Base-by-base conservation (phyloP, 164 flowering plant genomes). In the Magnolia officinalis region DNA sequence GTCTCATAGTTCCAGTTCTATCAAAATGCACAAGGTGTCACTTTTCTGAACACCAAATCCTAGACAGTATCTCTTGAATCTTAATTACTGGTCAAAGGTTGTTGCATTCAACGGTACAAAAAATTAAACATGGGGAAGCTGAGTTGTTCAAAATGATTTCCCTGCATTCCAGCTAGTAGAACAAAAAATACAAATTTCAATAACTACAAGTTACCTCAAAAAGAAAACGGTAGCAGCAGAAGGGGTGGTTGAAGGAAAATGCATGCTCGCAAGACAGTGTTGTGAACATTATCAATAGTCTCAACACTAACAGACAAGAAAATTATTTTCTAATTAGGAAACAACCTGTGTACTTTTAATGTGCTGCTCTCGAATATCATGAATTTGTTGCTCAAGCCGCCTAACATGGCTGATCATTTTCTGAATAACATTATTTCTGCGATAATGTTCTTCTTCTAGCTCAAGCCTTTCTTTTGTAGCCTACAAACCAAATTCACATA, bases 311-410 rank as follows among this genome's bases (percentile, higher is more conserved):
- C 29, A 68, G n/a, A 13, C 21, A 68, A 16, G 50, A 68, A 4
- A 18, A 68, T 29, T 68, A 14, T 6, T 68, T n/a, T 68, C 50
- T 16, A 31, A 68, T 68, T 18, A 74, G 23, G 19, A 24, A 65
- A 50, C 29, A 50, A 95, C 99, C 98, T 93, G 99, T 26, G 97
- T 92, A 77, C 80, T 83, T 79, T 78, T 85, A 19, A 80, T 50
- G 80, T 89, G 83, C 79, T 89, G 92, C 79, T 90, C 96, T 65
- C 88, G 84, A 74, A 89, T 81, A 52, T 94, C 96, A 55, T 78
- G 83, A 77, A 86, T 77, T 81, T 96, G 93, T 74, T 84, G 85
- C 77, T 91, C 90, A 84, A 89, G 90, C 29, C 18, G 72, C 81
- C 72, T 80, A 21, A 82, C 80, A 75, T 79, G 84, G 66, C 84